phyloP scores from a whole-genome alignment of 2,329 filamentous ascomycete genomes.

The Geosmithia putterillii region DNA sequence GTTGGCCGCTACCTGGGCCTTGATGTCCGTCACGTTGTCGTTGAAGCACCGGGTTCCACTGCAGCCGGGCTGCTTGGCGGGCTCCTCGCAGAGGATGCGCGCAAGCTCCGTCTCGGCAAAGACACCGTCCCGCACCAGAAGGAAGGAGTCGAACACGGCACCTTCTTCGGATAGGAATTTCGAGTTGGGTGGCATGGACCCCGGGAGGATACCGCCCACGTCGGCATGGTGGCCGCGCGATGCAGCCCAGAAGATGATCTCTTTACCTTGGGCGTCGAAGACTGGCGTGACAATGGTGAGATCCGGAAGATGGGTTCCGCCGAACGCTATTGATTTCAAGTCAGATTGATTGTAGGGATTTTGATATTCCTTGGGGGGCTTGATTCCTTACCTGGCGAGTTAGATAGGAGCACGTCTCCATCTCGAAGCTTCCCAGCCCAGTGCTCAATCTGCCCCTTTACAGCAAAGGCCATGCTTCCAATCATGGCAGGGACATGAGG shows the following conservation, averaged over 20 bases:
- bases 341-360: not conserved
- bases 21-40: slow-evolving; percentile 78
- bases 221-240: slow-evolving; percentile 20
- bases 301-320: slow-evolving; percentile 16
- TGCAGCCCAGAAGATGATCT: slow-evolving; percentile 20
- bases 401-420: slow-evolving; percentile 65
- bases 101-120: slow-evolving; percentile 29
- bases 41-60: slow-evolving; percentile 57
- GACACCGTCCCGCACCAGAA: slow-evolving; percentile 12
- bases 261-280: slow-evolving; percentile 14
- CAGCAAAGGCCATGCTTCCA: slow-evolving; percentile 68
- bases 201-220: slow-evolving; percentile 51
- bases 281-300: slow-evolving; percentile 14
- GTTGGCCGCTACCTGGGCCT: slow-evolving; percentile 77
- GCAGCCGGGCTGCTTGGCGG: slow-evolving; percentile 8
- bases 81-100: slow-evolving; percentile 33
- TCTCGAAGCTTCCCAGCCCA: slow-evolving; percentile 51
- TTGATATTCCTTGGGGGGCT: not conserved
- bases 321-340: slow-evolving; percentile 16
- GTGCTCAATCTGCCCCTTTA: slow-evolving; percentile 55
- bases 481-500: slow-evolving; percentile 67
- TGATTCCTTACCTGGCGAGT: slow-evolving; percentile 25
- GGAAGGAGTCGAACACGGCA: slow-evolving; percentile 35
- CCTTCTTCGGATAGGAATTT: slow-evolving; percentile 47
- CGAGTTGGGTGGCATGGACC: slow-evolving; percentile 63